Conservation (phyloP, 768 basidiomycete species). For the Tylopilus plumbeoviolaceoides region DNA sequence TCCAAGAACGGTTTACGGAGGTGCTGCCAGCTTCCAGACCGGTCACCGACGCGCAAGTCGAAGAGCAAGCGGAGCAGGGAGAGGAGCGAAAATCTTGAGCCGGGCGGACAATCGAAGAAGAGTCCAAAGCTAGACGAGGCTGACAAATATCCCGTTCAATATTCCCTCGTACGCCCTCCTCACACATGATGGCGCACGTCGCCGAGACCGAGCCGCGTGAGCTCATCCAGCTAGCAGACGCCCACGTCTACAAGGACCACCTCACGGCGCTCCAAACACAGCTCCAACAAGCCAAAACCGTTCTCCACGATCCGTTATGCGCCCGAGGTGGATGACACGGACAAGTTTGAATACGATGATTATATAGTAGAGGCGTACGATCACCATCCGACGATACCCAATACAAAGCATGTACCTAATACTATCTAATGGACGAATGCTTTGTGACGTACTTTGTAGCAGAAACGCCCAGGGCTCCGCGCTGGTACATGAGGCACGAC, state of each 20-base stretch:
- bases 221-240: too few relatives aligned
- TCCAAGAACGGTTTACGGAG: constrained; percentile 45
- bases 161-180: constrained; percentile 97
- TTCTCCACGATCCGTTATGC: constrained; percentile 83
- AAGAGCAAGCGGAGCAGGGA: constrained; percentile 25
- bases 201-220: constrained; percentile 85
- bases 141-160: constrained; percentile 82
- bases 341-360: constrained; percentile 77
- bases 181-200: constrained; percentile 95
- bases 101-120: constrained; percentile 19
- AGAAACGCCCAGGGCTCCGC: too few relatives aligned
- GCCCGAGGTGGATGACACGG: constrained; percentile 65
- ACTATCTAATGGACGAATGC: background rate
- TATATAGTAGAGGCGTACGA: constrained; percentile 85
- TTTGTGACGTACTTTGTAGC: background rate
- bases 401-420: constrained; percentile 1
- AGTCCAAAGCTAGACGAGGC: constrained; percentile 9
- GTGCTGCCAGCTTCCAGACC: constrained; percentile 35
- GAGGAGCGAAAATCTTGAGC: constrained; percentile 9
- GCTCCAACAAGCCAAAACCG: constrained; percentile 64
- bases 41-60: constrained; percentile 30
- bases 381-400: constrained; percentile 76
- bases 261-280: constrained; percentile 83
- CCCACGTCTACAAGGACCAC: too few relatives aligned
- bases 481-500: too few relatives aligned